Evolutionary conservation across 208 protist genomes (phyloP).

Genomic region (Acanthamoeba culbertsoni): DNA sequence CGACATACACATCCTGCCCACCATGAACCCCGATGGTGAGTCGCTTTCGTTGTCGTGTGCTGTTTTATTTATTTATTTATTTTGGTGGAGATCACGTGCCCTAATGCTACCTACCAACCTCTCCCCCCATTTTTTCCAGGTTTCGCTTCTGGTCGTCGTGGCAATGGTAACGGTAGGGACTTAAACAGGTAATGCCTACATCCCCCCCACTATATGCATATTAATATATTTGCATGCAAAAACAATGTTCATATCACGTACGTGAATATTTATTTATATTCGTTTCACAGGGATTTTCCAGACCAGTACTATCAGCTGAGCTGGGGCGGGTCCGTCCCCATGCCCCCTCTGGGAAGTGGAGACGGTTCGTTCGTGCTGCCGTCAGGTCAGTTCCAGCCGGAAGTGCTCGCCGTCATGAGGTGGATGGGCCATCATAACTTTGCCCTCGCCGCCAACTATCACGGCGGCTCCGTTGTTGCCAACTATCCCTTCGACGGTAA

Average conservation of each 20-base stretch:
- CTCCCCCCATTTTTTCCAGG: too few relatives aligned
- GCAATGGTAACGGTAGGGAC: background rate
- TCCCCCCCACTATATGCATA: too few relatives aligned
- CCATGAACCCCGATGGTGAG: slow-evolving; percentile 81
- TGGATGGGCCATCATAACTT: slow-evolving; percentile 67
- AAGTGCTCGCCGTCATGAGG: slow-evolving; percentile 66
- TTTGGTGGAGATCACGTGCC: too few relatives aligned
- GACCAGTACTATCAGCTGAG: too few relatives aligned
- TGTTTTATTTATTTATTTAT: too few relatives aligned
- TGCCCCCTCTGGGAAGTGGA: background rate
- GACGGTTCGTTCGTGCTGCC: background rate
- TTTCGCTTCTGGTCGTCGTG: slow-evolving; percentile 14
- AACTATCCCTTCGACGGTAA: slow-evolving; percentile 74
- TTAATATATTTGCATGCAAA: too few relatives aligned
- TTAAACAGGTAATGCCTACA: background rate
- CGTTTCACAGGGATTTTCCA: too few relatives aligned
- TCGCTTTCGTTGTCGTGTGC: too few relatives aligned
- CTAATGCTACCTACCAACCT: too few relatives aligned
- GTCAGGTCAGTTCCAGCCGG: slow-evolving; percentile 3
- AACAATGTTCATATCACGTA: too few relatives aligned
- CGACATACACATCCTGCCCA: slow-evolving; percentile 72
- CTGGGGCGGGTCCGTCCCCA: background rate
- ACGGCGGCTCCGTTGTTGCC: slow-evolving; percentile 74
- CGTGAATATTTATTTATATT: too few relatives aligned
- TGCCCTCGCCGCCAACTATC: slow-evolving; percentile 75